Base-by-base conservation (phyloP, 768 basidiomycete species). In the Hypholoma fasciculare region DNA sequence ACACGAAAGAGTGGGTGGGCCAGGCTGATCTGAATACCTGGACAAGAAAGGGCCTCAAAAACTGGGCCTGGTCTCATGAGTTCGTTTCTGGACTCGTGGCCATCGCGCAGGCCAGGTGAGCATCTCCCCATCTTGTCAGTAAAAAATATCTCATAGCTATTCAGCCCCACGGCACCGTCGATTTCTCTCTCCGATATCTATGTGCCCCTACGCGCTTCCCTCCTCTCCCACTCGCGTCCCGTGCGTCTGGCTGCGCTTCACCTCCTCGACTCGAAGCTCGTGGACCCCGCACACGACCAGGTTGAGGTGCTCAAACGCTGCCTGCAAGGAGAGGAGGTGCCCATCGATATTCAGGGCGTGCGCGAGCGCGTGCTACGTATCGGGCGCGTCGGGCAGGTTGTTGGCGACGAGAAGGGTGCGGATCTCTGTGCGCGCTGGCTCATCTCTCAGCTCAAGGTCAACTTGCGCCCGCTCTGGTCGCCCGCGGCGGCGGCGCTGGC, bases 391-490 rank as follows among this genome's bases (percentile, higher is more conserved):
- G 86, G 82, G 1, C 82, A 85, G 59, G 78, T 82, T 5, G 79
- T 90, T 9, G 84, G 78, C 2, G 84, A 87, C 47, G 76, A 78
- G 39, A 66, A 78, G 39, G 82, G 82, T 16, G 85, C 86, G 0
- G 87, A 91, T 57, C 66, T 92, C 5, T 86, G 84, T 57, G 74
- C 80, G 6, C 72, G 87, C 42, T 95, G 93, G 90, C 69, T 94
- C 19, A 81, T 89, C 27, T 92, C 90, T 6, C 96, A 97, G 69
- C 78, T 98, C 52, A 98, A 98, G 75, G 90, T 98, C 59, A 96
- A 95, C 69, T 75, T 98, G 46, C 83, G 92, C 27, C 97, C 97
- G 0, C 68, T 97, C 14, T 99, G 96, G 90, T 82, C 86, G 3
- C 89, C 95, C 16, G 85, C 94, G 4, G 81, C 87, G 12, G 81